phyloP scores from a whole-genome alignment of 306 rosid genomes.

The Urtica urens region DNA sequence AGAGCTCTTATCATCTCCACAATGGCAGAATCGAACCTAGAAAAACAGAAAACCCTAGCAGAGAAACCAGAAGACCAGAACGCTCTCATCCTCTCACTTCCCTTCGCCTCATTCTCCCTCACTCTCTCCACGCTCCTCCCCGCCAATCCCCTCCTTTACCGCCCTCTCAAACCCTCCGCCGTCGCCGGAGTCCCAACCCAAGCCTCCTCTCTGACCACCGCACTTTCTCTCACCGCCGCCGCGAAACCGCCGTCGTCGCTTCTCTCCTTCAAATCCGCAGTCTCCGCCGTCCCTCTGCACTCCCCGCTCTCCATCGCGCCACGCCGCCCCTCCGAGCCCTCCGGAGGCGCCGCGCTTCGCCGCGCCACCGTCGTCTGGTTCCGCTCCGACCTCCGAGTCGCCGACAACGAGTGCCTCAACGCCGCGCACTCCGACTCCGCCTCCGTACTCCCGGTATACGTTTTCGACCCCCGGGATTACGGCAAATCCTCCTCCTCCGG shows the following conservation, averaged over 20 bases:
- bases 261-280: slow-evolving; percentile 52
- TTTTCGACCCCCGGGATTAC: slow-evolving; percentile 82
- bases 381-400: slow-evolving; percentile 81
- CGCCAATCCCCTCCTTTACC: slow-evolving; percentile 36
- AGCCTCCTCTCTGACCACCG: slow-evolving; percentile 61
- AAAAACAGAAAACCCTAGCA: slow-evolving; percentile 30
- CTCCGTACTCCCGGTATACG: slow-evolving; percentile 77
- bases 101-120: slow-evolving; percentile 56
- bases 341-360: slow-evolving; percentile 67
- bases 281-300: slow-evolving; percentile 65
- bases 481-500: slow-evolving; percentile 79
- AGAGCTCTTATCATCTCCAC: too few relatives aligned
- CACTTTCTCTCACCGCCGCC: slow-evolving; percentile 55
- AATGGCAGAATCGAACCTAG: slow-evolving; percentile 17
- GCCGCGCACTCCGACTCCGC: slow-evolving; percentile 67
- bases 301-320: slow-evolving; percentile 54
- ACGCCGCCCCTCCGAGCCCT: slow-evolving; percentile 72
- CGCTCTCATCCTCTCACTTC: slow-evolving; percentile 16
- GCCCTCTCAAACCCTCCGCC: slow-evolving; percentile 38
- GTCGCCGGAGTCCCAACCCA: slow-evolving; percentile 58
- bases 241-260: slow-evolving; percentile 33
- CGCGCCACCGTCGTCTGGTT: slow-evolving; percentile 83
- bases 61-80: slow-evolving; percentile 39
- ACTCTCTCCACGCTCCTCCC: slow-evolving; percentile 51
- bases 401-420: slow-evolving; percentile 71